Evolutionary conservation across 2,329 filamentous ascomycete species (phyloP).

Genomic region (Purpureocillium takamizusanense): DNA sequence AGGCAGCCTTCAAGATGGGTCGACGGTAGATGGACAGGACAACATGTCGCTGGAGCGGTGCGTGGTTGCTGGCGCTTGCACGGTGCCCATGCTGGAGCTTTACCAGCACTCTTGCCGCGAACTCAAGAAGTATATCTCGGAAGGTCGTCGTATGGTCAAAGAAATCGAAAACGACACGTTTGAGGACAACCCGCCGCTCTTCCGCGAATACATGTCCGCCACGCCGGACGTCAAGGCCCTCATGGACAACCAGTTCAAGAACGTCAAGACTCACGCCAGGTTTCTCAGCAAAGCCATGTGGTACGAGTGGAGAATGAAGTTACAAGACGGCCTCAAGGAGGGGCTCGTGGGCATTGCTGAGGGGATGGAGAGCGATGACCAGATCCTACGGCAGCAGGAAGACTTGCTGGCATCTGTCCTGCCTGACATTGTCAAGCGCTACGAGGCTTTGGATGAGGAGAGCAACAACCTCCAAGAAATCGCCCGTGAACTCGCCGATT

Average conservation of each 20-base stretch:
- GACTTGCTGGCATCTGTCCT: slow-evolving; percentile 57
- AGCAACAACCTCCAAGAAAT: slow-evolving; percentile 58
- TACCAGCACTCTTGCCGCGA: slow-evolving; percentile 96
- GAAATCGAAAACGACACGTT: slow-evolving; percentile 86
- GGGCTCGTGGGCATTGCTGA: slow-evolving; percentile 67
- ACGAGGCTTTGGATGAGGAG: slow-evolving; percentile 54
- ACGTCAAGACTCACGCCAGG: slow-evolving; percentile 87
- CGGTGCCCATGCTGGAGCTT: slow-evolving; percentile 83
- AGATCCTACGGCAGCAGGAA: slow-evolving; percentile 58
- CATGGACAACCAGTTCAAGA: slow-evolving; percentile 97
- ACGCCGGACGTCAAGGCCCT: slow-evolving; percentile 72
- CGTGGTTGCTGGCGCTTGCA: slow-evolving; percentile 83
- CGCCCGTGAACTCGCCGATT: slow-evolving; percentile 68
- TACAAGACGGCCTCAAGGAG: slow-evolving; percentile 71
- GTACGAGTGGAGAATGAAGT: slow-evolving; percentile 95
- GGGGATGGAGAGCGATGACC: slow-evolving; percentile 68
- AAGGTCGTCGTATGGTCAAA: slow-evolving; percentile 80
- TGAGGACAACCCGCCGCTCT: slow-evolving; percentile 83
- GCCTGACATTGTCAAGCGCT: slow-evolving; percentile 53
- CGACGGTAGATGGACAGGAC: slow-evolving; percentile 32
- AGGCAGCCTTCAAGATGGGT: slow-evolving; percentile 31
- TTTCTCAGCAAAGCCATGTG: slow-evolving; percentile 91
- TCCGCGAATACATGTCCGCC: slow-evolving; percentile 84
- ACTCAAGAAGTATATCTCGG: slow-evolving; percentile 92
- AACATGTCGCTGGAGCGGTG: slow-evolving; percentile 61